Evolutionary conservation across 208 protist genomes (phyloP).

Genomic region (Crithidia acanthocephali): DNA sequence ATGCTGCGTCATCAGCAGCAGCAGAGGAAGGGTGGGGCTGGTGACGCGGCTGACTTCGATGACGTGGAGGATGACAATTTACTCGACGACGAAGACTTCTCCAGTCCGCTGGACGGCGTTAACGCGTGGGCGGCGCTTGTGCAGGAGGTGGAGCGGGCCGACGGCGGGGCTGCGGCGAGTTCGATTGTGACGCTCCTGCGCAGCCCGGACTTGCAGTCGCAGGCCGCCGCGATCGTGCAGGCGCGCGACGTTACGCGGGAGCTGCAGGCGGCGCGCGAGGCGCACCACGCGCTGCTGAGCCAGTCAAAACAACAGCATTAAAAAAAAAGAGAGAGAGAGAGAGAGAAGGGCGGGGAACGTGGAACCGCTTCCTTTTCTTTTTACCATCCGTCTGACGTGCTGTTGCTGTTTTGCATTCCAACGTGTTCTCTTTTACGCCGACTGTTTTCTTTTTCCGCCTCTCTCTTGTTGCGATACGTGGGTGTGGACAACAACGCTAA

Average conservation of each 20-base stretch:
- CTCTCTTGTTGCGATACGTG: no score
- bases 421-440: no score
- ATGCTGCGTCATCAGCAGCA: slow-evolving; percentile 33
- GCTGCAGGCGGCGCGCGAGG: slow-evolving; percentile 26
- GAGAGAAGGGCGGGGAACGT: no score
- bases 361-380: no score
- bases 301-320: slow-evolving; percentile 15
- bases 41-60: slow-evolving; percentile 33
- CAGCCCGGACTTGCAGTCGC: slow-evolving; percentile 33
- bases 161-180: slow-evolving; percentile 14
- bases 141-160: slow-evolving; percentile 32
- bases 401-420: not conserved
- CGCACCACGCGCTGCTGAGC: slow-evolving; percentile 19
- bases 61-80: slow-evolving; percentile 73
- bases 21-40: slow-evolving; percentile 1
- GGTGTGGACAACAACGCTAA: no score
- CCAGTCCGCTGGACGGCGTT: slow-evolving; percentile 62
- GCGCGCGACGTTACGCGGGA: slow-evolving; percentile 32
- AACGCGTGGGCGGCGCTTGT: slow-evolving; percentile 66
- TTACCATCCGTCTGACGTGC: no score
- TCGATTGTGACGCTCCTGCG: slow-evolving; percentile 31
- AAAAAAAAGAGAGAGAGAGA: not conserved
- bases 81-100: slow-evolving; percentile 76
- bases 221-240: slow-evolving; percentile 42
- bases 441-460: no score